These are phyloP conservation scores for Gnetum montanum DNA, from an alignment of 75 land plant species.

Conservation along the genomic window DNA sequence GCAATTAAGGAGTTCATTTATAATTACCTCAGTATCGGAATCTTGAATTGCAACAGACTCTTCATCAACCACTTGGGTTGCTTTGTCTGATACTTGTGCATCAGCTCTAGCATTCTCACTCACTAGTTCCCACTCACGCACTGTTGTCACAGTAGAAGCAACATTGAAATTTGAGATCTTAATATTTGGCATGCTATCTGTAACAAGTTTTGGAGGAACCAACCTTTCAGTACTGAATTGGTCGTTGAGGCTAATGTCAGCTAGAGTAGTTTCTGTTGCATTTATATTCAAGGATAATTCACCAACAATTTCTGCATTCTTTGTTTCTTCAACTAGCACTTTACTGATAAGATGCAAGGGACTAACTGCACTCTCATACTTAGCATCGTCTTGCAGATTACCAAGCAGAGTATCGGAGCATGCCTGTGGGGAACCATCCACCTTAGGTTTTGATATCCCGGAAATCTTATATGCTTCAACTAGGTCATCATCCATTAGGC, in stretches of 20 bases:
- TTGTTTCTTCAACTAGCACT: conserved; percentile 13
- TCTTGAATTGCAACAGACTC: conserved; percentile 15
- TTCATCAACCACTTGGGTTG: not conserved
- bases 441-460: conserved; percentile 40
- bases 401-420: conserved; percentile 16
- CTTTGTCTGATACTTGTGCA: conserved; percentile 10
- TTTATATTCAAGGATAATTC: conserved; percentile 12
- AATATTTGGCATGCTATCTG: conserved; percentile 1
- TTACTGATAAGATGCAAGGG: conserved; percentile 41
- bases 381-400: conserved; percentile 18
- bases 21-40: conserved; percentile 46
- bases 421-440: conserved; percentile 52
- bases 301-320: conserved; percentile 11
- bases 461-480: conserved; percentile 30
- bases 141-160: conserved; percentile 6
- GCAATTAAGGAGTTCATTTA: too few relatives aligned
- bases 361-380: conserved; percentile 33
- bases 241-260: conserved; percentile 12
- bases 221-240: conserved; percentile 22
- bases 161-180: conserved; percentile 12
- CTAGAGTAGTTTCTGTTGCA: conserved; percentile 10
- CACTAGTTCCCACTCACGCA: conserved; percentile 6
- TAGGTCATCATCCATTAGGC: conserved; percentile 47
- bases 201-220: not conserved
- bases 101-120: conserved; percentile 29